These are phyloP conservation scores for Entonaema liquescens DNA, from an alignment of 495 filamentous ascomycete genomes.

Conservation along the genomic window DNA sequence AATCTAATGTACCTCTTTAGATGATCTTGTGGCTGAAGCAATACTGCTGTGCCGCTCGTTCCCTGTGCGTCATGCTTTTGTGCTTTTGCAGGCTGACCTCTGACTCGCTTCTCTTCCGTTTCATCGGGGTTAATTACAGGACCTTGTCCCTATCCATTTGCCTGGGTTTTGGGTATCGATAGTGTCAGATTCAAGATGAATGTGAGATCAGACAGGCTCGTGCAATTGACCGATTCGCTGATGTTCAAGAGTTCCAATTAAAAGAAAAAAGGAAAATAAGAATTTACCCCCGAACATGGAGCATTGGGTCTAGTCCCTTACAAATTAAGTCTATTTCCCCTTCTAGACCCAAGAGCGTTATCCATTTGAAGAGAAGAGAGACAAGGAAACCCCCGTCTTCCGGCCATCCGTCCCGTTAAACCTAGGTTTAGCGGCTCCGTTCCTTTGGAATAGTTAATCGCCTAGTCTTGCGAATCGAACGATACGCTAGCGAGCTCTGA, in stretches of 20 bases:
- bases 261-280: neutral
- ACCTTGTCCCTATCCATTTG: neutral
- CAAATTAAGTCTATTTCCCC: constrained; percentile 1
- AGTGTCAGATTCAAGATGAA: constrained; percentile 5
- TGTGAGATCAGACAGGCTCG: neutral
- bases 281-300: neutral
- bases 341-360: neutral
- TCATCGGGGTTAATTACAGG: constrained; percentile 23
- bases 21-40: neutral
- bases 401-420: neutral
- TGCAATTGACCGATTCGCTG: neutral
- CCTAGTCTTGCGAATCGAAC: neutral
- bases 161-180: constrained; percentile 4
- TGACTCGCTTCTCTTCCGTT: constrained; percentile 2
- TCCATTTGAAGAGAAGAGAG: neutral
- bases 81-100: neutral
- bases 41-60: neutral
- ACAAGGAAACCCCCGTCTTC: constrained; percentile 1
- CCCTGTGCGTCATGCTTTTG: neutral
- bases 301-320: neutral
- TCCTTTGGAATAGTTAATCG: neutral
- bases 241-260: neutral
- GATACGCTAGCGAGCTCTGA: neutral
- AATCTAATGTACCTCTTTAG: too few relatives aligned
- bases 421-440: constrained; percentile 20